These are phyloP conservation scores for Logfia minima DNA, from an alignment of 129 eudicot genomes.

Conservation along the genomic window DNA sequence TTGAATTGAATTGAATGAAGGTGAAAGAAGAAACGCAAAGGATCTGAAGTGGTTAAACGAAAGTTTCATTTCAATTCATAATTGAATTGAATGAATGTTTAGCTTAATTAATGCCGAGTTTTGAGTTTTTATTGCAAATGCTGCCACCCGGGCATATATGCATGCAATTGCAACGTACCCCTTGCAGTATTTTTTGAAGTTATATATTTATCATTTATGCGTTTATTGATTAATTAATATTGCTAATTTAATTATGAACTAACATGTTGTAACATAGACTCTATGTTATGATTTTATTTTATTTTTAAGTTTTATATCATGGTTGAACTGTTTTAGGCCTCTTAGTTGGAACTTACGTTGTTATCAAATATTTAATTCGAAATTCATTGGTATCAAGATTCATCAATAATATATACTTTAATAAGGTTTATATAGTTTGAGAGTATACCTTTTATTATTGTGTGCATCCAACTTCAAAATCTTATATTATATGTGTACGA, in stretches of 20 bases:
- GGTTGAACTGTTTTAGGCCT: no score
- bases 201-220: not conserved
- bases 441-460: no score
- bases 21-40: slow-evolving; percentile 14
- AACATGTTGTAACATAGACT: not conserved
- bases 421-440: no score
- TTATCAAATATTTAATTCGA: no score
- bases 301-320: no score
- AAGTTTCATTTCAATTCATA: not conserved
- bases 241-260: not conserved
- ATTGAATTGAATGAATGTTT: not conserved
- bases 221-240: not conserved
- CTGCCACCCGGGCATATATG: slow-evolving; percentile 4
- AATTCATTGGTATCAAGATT: no score
- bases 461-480: no score
- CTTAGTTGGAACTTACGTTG: no score
- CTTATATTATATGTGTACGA: no score
- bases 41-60: slow-evolving; percentile 9
- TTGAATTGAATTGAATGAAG: not conserved
- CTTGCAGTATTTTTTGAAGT: not conserved
- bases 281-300: no score
- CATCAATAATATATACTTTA: no score
- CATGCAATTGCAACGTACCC: slow-evolving; percentile 5
- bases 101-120: slow-evolving; percentile 27
- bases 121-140: not conserved